phyloP scores from a whole-genome alignment of 306 rosid genomes.

The Citrullus amarus region DNA sequence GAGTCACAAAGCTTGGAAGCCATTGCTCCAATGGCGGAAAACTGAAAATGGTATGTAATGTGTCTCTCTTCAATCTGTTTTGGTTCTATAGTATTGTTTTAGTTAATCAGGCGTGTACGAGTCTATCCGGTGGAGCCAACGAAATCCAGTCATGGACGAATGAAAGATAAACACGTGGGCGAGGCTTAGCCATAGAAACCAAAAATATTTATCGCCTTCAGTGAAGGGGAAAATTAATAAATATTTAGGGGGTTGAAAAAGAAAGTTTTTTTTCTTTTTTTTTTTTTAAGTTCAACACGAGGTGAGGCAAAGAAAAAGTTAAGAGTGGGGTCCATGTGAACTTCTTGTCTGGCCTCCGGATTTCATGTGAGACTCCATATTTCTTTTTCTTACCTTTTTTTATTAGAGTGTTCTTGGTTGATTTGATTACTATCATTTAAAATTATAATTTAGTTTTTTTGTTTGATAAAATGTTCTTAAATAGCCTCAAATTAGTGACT shows the following conservation, averaged over 20 bases:
- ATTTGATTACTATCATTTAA: too few relatives aligned
- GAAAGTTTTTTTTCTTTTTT: neutral
- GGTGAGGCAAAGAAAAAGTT: neutral
- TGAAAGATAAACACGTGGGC: constrained; percentile 19
- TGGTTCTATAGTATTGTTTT: neutral
- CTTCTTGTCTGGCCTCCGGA: neutral
- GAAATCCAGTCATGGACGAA: constrained; percentile 24
- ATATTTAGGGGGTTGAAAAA: neutral
- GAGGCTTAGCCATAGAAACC: constrained; percentile 36
- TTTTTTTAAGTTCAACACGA: neutral
- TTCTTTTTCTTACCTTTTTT: too few relatives aligned
- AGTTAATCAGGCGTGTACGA: constrained; percentile 1
- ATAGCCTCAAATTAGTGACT: too few relatives aligned
- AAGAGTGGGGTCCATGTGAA: neutral
- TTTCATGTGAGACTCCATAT: too few relatives aligned
- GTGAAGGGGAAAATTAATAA: neutral
- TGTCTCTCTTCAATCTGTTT: neutral
- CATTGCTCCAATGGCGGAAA: constrained; percentile 24
- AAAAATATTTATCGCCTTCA: neutral
- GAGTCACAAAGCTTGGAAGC: constrained; percentile 95
- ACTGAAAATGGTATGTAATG: neutral
- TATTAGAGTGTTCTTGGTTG: too few relatives aligned
- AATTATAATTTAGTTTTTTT: too few relatives aligned
- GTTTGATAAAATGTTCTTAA: too few relatives aligned
- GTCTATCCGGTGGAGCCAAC: constrained; percentile 36